phyloP scores from a whole-genome alignment of 2,329 filamentous ascomycete species.

The Sporothrix inflata region DNA sequence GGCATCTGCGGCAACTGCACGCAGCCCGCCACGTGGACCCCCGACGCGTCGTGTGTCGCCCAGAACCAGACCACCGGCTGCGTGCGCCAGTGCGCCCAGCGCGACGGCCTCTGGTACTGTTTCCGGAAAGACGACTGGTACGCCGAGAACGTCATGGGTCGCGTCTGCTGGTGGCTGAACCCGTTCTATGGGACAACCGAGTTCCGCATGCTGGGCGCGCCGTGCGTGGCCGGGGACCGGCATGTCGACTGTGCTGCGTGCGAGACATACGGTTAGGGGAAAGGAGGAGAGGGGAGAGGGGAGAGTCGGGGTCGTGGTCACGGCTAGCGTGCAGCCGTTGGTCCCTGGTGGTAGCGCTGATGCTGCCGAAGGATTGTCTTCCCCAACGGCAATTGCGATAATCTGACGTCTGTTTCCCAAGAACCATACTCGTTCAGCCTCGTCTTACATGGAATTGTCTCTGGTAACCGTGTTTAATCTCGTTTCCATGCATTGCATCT shows the following conservation, averaged over 20 bases:
- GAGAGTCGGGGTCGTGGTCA: too few relatives aligned
- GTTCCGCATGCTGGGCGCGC: slow-evolving; percentile 22
- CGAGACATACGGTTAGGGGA: slow-evolving; percentile 8
- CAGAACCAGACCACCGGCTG: slow-evolving; percentile 20
- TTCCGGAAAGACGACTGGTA: slow-evolving; percentile 22
- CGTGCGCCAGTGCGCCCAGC: slow-evolving; percentile 26
- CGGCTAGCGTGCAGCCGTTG: slow-evolving; percentile 8
- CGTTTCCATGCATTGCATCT: neutral
- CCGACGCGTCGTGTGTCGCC: neutral
- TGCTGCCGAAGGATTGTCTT: neutral
- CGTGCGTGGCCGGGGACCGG: slow-evolving; percentile 10
- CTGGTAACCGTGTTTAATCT: neutral
- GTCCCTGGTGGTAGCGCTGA: neutral
- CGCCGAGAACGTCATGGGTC: slow-evolving; percentile 23
- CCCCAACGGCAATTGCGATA: neutral
- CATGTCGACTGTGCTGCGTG: slow-evolving; percentile 22
- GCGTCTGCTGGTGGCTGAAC: slow-evolving; percentile 23
- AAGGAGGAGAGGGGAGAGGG: neutral
- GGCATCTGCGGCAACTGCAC: slow-evolving; percentile 20
- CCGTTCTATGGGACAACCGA: slow-evolving; percentile 10
- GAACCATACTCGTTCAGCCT: too few relatives aligned
- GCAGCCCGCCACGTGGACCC: slow-evolving; percentile 16
- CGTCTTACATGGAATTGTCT: neutral
- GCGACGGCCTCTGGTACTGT: slow-evolving; percentile 18
- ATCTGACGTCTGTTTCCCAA: neutral